These are phyloP conservation scores for Bipolaris victoriae DNA, from an alignment of 2,329 filamentous ascomycete species.

Conservation along the genomic window DNA sequence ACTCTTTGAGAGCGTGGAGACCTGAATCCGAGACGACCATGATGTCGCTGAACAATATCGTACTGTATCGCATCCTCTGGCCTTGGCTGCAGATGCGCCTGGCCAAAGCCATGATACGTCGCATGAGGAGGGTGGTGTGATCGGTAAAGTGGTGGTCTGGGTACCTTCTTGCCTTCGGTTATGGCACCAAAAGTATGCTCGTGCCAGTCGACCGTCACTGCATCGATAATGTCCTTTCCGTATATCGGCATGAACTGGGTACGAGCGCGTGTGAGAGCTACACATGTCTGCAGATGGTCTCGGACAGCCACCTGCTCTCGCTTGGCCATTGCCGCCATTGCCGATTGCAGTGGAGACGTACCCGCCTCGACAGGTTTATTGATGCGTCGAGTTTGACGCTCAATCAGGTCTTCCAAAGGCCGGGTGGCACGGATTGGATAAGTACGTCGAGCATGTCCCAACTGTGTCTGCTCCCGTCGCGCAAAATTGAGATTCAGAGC, in stretches of 20 bases:
- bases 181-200: conserved; percentile 43
- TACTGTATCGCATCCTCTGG: conserved; percentile 18
- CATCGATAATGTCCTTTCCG: conserved; percentile 76
- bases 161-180: conserved; percentile 49
- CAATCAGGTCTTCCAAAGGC: conserved; percentile 71
- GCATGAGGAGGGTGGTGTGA: conserved; percentile 12
- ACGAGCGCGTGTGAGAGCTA: conserved; percentile 80
- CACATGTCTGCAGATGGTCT: conserved; percentile 78
- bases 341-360: conserved; percentile 70
- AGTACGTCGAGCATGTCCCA: conserved; percentile 56
- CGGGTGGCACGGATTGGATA: conserved; percentile 67
- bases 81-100: conserved; percentile 31
- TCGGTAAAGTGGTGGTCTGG: conserved; percentile 19
- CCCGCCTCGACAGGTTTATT: conserved; percentile 57
- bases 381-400: conserved; percentile 67
- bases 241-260: conserved; percentile 83
- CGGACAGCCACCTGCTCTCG: conserved; percentile 68
- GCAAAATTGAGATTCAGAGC: conserved; percentile 82
- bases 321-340: conserved; percentile 71
- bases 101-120: conserved; percentile 26
- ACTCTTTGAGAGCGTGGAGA: conserved; percentile 32
- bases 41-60: conserved; percentile 53
- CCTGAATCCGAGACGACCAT: conserved; percentile 41
- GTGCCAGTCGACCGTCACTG: conserved; percentile 66
- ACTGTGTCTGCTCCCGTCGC: conserved; percentile 65